These are phyloP conservation scores for Botrytis byssoidea DNA, from an alignment of 2,329 filamentous ascomycete genomes.

Conservation along the genomic window DNA sequence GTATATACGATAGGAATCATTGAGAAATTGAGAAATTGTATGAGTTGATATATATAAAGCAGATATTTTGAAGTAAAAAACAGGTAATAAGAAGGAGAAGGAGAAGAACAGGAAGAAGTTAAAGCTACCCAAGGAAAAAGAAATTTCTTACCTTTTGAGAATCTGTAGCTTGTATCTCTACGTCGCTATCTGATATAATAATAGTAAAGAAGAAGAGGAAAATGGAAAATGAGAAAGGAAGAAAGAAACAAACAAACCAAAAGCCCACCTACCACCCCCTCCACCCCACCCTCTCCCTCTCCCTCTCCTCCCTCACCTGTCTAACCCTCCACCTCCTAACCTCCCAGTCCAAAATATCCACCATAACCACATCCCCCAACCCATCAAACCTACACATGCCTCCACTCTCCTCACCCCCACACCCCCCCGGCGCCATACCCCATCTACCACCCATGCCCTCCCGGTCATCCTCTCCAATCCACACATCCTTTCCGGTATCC, in stretches of 20 bases:
- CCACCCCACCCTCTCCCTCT: neutral
- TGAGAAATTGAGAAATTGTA: no score
- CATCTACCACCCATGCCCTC: neutral
- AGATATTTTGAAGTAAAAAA: no score
- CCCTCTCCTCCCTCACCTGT: neutral
- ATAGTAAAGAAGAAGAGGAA: no score
- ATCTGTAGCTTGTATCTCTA: no score
- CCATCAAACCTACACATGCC: neutral
- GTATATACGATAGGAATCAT: no score
- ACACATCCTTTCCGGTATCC: neutral
- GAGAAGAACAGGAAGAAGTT: no score
- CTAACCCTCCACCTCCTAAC: neutral
- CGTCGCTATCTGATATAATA: no score
- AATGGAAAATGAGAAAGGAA: neutral
- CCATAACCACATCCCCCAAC: slow-evolving; percentile 10
- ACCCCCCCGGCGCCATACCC: neutral
- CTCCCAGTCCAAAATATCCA: slow-evolving; percentile 14
- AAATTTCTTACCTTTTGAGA: no score
- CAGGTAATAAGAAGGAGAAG: no score
- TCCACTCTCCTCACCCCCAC: neutral
- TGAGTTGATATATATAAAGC: no score
- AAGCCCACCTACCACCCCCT: neutral
- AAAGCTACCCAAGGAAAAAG: no score
- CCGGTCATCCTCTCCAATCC: neutral
- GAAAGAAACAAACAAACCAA: neutral